Evolutionary conservation across 495 filamentous ascomycete genomes (phyloP).

Genomic region (Cercophora scortea): DNA sequence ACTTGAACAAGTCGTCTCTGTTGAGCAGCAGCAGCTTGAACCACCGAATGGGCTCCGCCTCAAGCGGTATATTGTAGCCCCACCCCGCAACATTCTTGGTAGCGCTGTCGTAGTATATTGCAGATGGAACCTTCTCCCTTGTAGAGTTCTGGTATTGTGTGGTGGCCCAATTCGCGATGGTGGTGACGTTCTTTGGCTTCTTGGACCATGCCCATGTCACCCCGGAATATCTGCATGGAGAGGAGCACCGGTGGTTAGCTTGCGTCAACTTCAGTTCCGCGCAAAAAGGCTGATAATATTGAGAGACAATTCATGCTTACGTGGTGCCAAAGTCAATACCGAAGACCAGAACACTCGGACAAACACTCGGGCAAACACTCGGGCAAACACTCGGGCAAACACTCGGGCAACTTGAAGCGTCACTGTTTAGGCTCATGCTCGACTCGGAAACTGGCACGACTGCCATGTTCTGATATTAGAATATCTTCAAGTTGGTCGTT

Average conservation of each 20-base stretch:
- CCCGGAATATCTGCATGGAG: not conserved
- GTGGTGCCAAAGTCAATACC: constrained; percentile 4
- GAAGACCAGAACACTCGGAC: not conserved
- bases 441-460: too few relatives aligned
- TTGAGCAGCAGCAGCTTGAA: constrained; percentile 27
- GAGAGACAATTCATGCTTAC: not conserved
- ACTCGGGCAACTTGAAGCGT: too few relatives aligned
- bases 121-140: not conserved
- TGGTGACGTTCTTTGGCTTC: not conserved
- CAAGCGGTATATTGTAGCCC: constrained; percentile 16
- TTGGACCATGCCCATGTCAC: not conserved
- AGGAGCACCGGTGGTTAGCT: not conserved
- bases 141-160: not conserved
- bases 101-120: not conserved
- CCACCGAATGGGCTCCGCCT: constrained; percentile 15
- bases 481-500: too few relatives aligned
- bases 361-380: too few relatives aligned
- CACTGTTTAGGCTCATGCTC: too few relatives aligned
- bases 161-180: constrained; percentile 7
- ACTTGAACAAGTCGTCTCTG: constrained; percentile 9
- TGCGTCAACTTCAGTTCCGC: not conserved
- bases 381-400: too few relatives aligned
- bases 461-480: too few relatives aligned
- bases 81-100: constrained; percentile 5
- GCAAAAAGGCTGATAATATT: not conserved